Evolutionary conservation across 306 rosid species (phyloP).

Genomic region (Quercus parvula): DNA sequence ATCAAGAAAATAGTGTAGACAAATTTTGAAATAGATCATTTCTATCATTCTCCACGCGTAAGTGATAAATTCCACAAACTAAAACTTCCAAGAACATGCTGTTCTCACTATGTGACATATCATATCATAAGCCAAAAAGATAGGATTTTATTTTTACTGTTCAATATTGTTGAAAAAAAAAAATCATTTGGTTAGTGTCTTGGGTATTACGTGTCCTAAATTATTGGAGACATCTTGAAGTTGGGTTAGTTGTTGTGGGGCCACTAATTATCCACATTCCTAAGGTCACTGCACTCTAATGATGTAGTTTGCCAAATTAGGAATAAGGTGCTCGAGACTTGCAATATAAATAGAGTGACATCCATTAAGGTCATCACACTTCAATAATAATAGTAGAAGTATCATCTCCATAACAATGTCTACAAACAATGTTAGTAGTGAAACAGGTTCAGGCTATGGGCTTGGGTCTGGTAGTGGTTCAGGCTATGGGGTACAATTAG

Average conservation of each 20-base stretch:
- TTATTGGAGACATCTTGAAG: not conserved
- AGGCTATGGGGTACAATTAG: not conserved
- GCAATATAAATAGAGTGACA: not conserved
- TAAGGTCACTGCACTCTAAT: not conserved
- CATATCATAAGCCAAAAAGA: not conserved
- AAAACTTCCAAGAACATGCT: not conserved
- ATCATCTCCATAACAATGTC: not conserved
- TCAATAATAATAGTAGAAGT: too few relatives aligned
- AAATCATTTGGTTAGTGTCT: not conserved
- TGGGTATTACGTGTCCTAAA: not conserved
- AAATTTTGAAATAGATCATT: too few relatives aligned
- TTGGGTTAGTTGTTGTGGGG: not conserved
- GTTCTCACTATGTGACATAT: not conserved
- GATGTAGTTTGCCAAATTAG: not conserved
- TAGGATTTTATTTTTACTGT: not conserved
- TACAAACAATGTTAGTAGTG: not conserved
- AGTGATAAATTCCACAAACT: too few relatives aligned
- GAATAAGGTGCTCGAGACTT: not conserved
- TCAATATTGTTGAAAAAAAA: not conserved
- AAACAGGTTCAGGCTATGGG: too few relatives aligned
- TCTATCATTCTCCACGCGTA: too few relatives aligned
- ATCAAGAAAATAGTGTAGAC: too few relatives aligned
- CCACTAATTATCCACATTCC: not conserved
- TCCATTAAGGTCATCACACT: not conserved
- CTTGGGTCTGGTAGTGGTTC: not conserved